Evolutionary conservation across 2,329 filamentous ascomycete species (phyloP), one percentile per base, ranked within the genome.

Genomic region (Aureobasidium lini): DNA sequence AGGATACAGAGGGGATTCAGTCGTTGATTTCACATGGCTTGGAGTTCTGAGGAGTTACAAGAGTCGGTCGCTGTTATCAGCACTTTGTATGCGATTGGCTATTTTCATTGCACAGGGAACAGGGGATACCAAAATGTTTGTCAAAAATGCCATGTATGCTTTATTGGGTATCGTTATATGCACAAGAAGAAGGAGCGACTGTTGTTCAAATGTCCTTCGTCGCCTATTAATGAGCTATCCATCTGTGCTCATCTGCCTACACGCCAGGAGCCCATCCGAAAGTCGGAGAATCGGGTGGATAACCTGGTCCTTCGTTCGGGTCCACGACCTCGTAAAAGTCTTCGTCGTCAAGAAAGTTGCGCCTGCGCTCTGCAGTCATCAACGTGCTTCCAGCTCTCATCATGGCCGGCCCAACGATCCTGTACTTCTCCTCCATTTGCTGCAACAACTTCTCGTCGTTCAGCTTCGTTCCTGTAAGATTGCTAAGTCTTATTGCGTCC

Each of bases 331-430:
- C 54, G 10, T 18, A 57, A 32, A 78, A 74, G 43, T 77, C 75
- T 62, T 82, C 80, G 39, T 78, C 76, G 57, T 81, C 77, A 23
- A 76, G 70, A 56, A 84, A 77, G 0, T 77, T 78, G 60, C 68
- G 66, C 60, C 78, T 75, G 32, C 81, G 74, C 62, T 77, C 76
- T 18, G 77, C 74, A 34, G 77, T 84, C 4, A 78, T 81, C 6
- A 85, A 69, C 23, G 74, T 77, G 42, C 77, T 76, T 4, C 82
- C 82, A 42, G 76, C 78, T 46, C 75, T 73, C 59, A 82, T 81
- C 64, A 84, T 72, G 0, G 77, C 79, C 3, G 78, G 74, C 2
- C 82, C 83, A 62, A 82, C 71, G 23, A 73, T 72, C 50, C 72
- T 72, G 66, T 83, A 84, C 61, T 77, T 77, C 44, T 74, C 72